Conservation (phyloP, 1,139 yeast genomes). For the Ogataea hybrid region DNA sequence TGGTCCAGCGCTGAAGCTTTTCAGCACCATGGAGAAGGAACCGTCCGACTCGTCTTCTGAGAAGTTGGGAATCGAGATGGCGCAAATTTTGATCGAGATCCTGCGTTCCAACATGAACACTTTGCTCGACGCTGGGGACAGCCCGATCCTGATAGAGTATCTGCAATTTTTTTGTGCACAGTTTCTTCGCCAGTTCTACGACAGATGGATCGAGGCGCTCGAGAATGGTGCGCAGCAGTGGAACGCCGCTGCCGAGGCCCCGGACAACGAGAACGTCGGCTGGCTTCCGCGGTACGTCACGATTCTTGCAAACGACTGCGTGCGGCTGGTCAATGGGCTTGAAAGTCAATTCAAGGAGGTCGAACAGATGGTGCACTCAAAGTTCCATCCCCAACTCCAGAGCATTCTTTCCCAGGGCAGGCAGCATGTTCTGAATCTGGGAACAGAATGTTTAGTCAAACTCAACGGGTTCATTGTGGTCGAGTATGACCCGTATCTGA, state of each 20-base stretch:
- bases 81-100: slow-evolving; percentile 26
- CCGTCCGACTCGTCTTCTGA: slow-evolving; percentile 28
- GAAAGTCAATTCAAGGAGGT: slow-evolving; percentile 24
- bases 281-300: slow-evolving; percentile 31
- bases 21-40: slow-evolving; percentile 24
- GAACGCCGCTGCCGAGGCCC: slow-evolving; percentile 13
- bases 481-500: slow-evolving; percentile 39
- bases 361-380: slow-evolving; percentile 21
- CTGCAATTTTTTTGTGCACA: slow-evolving; percentile 23
- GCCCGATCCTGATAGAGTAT: slow-evolving; percentile 25
- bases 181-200: slow-evolving; percentile 22
- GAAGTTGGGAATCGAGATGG: slow-evolving; percentile 28
- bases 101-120: slow-evolving; percentile 26
- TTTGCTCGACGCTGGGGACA: slow-evolving; percentile 27
- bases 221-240: slow-evolving; percentile 23
- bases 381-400: slow-evolving; percentile 22
- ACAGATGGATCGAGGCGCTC: slow-evolving; percentile 21
- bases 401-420: slow-evolving; percentile 18
- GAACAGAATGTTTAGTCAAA: slow-evolving; percentile 27
- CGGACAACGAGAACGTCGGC: slow-evolving; percentile 23
- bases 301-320: slow-evolving; percentile 29
- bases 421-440: slow-evolving; percentile 23
- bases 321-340: slow-evolving; percentile 29
- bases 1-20: slow-evolving; percentile 21
- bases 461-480: slow-evolving; percentile 38